Conservation (phyloP, 768 basidiomycete species). For the Hygrophorus russula region DNA sequence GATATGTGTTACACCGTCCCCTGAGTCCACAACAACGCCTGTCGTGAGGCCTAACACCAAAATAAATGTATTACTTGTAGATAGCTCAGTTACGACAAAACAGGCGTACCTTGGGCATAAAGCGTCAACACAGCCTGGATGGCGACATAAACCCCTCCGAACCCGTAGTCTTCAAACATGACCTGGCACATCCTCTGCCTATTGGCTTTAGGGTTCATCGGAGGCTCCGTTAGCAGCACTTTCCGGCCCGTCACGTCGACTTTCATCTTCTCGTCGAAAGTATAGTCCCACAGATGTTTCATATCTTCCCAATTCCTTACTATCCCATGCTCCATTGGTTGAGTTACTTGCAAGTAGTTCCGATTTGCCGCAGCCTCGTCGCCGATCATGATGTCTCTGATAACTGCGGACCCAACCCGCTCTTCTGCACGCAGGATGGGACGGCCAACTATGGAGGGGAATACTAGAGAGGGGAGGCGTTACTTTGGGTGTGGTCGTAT, state of each 20-base stretch:
- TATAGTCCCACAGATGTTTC: constrained; percentile 97
- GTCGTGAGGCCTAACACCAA: constrained; percentile 74
- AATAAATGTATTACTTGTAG: not conserved
- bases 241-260: constrained; percentile 82
- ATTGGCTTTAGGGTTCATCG: constrained; percentile 96
- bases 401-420: constrained; percentile 72
- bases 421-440: constrained; percentile 98
- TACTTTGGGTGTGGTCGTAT: not conserved
- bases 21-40: constrained; percentile 98
- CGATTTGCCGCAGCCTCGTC: constrained; percentile 93
- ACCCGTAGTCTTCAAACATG: constrained; percentile 99
- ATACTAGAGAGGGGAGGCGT: constrained; percentile 40
- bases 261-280: constrained; percentile 90
- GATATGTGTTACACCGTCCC: constrained; percentile 98
- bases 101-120: constrained; percentile 86
- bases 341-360: constrained; percentile 91
- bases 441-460: constrained; percentile 93
- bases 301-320: constrained; percentile 99
- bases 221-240: constrained; percentile 92
- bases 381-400: constrained; percentile 98
- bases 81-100: not conserved
- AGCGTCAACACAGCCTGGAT: constrained; percentile 98
- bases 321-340: constrained; percentile 99
- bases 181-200: constrained; percentile 91
- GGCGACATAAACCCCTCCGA: constrained; percentile 91